A percentile compares a stretch with the other conserved stretches of the same genome.
phyloP scores from a whole-genome alignment of 257 asterid genomes.

The Lantana camara region DNA sequence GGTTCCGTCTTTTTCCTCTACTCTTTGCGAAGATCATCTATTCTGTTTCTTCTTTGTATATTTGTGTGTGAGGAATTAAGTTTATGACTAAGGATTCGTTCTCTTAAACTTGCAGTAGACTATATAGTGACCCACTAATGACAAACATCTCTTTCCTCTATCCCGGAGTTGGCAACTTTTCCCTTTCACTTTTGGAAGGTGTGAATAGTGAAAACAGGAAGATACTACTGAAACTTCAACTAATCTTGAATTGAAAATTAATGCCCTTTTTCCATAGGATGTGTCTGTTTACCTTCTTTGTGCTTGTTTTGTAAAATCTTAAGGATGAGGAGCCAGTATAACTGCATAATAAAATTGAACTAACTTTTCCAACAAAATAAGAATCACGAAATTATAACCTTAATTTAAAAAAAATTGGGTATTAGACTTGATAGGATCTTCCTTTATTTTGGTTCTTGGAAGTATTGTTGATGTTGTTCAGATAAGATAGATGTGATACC shows the following conservation, averaged over 20 bases:
- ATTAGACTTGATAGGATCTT: slow-evolving; percentile 13
- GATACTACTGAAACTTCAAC: slow-evolving; percentile 1
- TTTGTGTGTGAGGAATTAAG: slow-evolving; percentile 12
- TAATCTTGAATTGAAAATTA: background rate
- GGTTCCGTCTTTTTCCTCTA: slow-evolving; percentile 17
- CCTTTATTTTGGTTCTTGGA: slow-evolving; percentile 8
- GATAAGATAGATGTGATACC: slow-evolving; percentile 29
- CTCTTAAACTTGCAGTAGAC: slow-evolving; percentile 1
- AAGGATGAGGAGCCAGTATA: background rate
- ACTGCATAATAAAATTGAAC: slow-evolving; percentile 10
- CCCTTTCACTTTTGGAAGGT: slow-evolving; percentile 6
- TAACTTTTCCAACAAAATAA: background rate
- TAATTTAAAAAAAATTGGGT: background rate
- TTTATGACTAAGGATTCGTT: background rate
- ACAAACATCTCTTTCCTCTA: background rate
- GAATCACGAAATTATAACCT: background rate
- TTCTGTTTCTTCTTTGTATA: background rate
- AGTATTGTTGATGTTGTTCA: slow-evolving; percentile 26
- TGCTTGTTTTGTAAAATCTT: slow-evolving; percentile 16
- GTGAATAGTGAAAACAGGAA: background rate
- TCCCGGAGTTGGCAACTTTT: slow-evolving; percentile 1
- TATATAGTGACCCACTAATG: background rate
- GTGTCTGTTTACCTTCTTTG: slow-evolving; percentile 14
- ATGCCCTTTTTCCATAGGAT: background rate
- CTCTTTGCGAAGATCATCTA: background rate